Conservation (phyloP, 164 flowering plant species). For the Vitis riparia region DNA sequence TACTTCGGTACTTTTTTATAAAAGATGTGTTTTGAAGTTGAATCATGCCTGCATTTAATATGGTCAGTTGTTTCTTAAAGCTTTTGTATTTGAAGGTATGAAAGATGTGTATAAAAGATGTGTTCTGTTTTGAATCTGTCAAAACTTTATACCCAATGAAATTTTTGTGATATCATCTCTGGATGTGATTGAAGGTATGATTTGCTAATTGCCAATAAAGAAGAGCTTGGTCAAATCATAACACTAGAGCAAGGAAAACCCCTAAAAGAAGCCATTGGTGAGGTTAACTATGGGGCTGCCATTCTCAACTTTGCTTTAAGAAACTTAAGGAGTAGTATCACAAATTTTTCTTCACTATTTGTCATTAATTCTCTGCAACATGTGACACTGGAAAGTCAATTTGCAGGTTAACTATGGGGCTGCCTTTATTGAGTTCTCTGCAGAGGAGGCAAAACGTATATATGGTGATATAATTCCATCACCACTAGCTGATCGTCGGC, state of each 20-base stretch:
- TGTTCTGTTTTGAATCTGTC: no score
- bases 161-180: not conserved
- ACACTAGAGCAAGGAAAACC: conserved; percentile 85
- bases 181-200: conserved; percentile 51
- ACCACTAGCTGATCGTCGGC: conserved; percentile 57
- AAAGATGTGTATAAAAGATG: no score
- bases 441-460: conserved; percentile 79
- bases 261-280: conserved; percentile 71
- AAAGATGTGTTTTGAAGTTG: no score
- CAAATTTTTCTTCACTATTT: no score
- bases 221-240: conserved; percentile 71
- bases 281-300: no score
- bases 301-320: not conserved
- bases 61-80: no score
- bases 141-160: no score
- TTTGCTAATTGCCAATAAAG: conserved; percentile 62
- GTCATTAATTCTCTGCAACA: not conserved
- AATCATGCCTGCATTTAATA: no score
- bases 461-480: conserved; percentile 84
- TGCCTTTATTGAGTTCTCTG: conserved; percentile 66
- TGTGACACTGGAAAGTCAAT: conserved; percentile 3
- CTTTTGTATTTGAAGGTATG: no score
- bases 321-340: not conserved
- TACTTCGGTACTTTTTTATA: no score
- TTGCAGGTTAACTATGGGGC: conserved; percentile 68